These are phyloP conservation scores for Rhodotorula graminis DNA, from an alignment of 768 basidiomycete species.

Conservation along the genomic window DNA sequence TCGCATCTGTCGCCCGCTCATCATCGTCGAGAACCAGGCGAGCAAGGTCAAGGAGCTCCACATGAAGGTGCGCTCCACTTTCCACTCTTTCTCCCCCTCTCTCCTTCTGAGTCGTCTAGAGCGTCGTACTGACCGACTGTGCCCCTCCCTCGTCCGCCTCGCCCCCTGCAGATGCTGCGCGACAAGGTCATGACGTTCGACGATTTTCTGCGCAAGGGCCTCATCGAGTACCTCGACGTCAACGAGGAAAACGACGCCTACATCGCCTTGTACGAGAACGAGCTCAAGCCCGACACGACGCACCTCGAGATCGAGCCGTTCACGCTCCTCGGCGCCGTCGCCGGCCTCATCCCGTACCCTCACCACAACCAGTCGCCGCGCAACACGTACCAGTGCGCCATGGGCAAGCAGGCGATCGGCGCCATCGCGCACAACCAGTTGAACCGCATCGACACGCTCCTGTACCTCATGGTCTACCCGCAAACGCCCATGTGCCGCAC, in stretches of 20 bases:
- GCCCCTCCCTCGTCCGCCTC: no score
- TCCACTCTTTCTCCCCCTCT: background rate
- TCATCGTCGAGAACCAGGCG: slow-evolving; percentile 80
- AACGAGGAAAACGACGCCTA: slow-evolving; percentile 98
- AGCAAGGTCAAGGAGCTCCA: slow-evolving; percentile 76
- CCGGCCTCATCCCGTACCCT: slow-evolving; percentile 96
- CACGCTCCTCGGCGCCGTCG: slow-evolving; percentile 93
- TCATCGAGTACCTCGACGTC: slow-evolving; percentile 96
- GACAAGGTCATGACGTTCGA: slow-evolving; percentile 75
- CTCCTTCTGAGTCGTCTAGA: no score
- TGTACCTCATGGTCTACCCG: slow-evolving; percentile 97
- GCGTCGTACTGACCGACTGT: no score
- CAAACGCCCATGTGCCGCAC: slow-evolving; percentile 99
- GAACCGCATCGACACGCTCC: slow-evolving; percentile 90
- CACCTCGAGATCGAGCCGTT: slow-evolving; percentile 99
- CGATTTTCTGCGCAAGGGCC: slow-evolving; percentile 82
- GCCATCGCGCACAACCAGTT: slow-evolving; percentile 98
- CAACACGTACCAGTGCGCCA: slow-evolving; percentile 98
- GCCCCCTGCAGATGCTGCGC: slow-evolving; percentile 63
- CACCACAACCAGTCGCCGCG: slow-evolving; percentile 99
- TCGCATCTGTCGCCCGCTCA: slow-evolving; percentile 93
- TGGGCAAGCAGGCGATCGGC: slow-evolving; percentile 99
- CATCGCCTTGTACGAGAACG: slow-evolving; percentile 87
- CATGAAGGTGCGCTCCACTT: slow-evolving; percentile 57
- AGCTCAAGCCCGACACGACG: slow-evolving; percentile 73